Percentiles rank a stretch among this genome's conserved stretches.
Evolutionary conservation across 169 alveolate species (phyloP).

Genomic region (Plasmodium falciparum): DNA sequence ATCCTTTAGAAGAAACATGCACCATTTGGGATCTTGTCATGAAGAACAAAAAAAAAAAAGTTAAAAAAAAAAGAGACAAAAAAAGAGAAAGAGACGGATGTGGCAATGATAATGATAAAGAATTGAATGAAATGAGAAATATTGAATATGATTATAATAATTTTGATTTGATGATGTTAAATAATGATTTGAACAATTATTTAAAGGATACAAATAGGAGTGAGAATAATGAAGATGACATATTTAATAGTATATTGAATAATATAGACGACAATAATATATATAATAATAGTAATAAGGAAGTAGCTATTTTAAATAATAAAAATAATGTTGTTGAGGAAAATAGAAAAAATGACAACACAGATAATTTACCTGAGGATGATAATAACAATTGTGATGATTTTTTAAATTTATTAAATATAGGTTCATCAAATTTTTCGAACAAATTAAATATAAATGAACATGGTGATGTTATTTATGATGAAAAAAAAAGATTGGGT

Average conservation of each 20-base stretch:
- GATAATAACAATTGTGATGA: slow-evolving; percentile 31
- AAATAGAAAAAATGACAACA: not conserved
- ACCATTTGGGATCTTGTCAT: slow-evolving; percentile 25
- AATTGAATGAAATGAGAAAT: not conserved
- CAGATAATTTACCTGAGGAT: not conserved
- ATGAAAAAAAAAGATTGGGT: slow-evolving; percentile 35
- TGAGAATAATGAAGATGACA: slow-evolving; percentile 16
- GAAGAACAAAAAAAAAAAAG: slow-evolving; percentile 9
- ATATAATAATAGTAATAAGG: slow-evolving; percentile 11
- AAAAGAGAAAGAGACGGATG: not conserved
- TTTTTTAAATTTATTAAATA: slow-evolving; percentile 19
- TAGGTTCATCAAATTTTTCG: slow-evolving; percentile 2
- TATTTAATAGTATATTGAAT: slow-evolving; percentile 24
- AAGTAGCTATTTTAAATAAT: not conserved
- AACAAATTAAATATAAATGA: slow-evolving; percentile 63
- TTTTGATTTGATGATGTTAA: not conserved
- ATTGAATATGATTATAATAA: slow-evolving; percentile 4
- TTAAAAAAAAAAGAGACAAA: not conserved
- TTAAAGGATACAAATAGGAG: not conserved
- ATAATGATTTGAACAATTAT: slow-evolving; percentile 10
- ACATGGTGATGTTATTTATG: slow-evolving; percentile 47
- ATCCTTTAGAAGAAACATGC: not conserved
- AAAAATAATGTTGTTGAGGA: not conserved
- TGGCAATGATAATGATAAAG: not conserved
- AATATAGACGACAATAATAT: slow-evolving; percentile 15